Base-by-base conservation (phyloP, 495 filamentous ascomycete species). In the Talaromyces proteolyticus region DNA sequence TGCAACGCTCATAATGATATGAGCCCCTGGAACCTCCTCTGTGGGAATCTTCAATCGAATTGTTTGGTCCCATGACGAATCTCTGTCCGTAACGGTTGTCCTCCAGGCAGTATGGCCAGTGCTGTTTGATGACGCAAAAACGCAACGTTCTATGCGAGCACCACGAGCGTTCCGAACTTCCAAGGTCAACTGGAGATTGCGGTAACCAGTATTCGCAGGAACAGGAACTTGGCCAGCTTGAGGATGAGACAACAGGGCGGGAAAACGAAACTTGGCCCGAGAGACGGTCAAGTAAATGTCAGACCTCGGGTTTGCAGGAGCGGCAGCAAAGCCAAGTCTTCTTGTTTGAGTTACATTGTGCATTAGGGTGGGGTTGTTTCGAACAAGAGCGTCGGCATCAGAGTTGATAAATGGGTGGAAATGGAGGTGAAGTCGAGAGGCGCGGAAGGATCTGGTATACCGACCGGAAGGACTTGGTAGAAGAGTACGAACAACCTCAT, bases 271-370 rank as follows among this genome's bases (percentile, higher is more conserved):
- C 12, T 79, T 74, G 0, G 89, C 84, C 55, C 89, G 83, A 34
- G 80, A 78, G 44, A 99, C 63, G 0, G 89, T 95, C 19, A 99
- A 62, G 61, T 97, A 99, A 42, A 99, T 96, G 60, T 99, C 93
- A 11, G 88, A 95, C 53, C 93, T 72, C 7, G 89, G 77, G 57
- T 87, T 88, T 0, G 86, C 88, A 1, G 93, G 93, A 6, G 90
- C 91, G 17, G 91, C 91, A 2, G 93, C 85, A 66, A 99, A 99
- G n/a, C 90, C 92, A 57, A 96, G 90, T 63, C 92, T 90, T 53
- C 76, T 80, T 5, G 91, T 92, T 55, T 84, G 84, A 52, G 76
- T 76, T 50, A 96, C 79, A 38, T 84, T 81, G 47, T 94, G 88
- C 29, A 97, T 79, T 4, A 94, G 69, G 0, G 93, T 97, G 7